Base-by-base conservation (phyloP, 768 basidiomycete species). In the Steccherinum ochraceum region DNA sequence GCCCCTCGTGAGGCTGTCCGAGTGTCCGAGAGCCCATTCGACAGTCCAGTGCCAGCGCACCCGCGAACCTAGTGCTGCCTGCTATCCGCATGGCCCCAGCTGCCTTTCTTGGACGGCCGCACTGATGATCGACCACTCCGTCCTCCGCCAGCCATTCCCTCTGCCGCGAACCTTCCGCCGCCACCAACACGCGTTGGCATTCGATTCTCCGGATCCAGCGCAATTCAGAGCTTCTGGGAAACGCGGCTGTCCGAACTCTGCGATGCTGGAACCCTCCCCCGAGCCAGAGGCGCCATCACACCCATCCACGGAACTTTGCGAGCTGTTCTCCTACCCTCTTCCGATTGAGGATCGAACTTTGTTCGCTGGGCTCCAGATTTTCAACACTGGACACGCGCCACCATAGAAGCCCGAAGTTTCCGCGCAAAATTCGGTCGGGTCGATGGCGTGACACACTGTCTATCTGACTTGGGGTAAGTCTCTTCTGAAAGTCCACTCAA, bases 321-420 rank as follows among this genome's bases (percentile, higher is more conserved):
- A 35, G 16, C 30, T 7, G 7, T 7, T 35, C 30, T 35, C 30
- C 30, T 35, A 35, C 7, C 16, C 30, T 7, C 30, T 16, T 35
- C 30, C 7, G 21, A 5, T 18, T 43, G 5, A 7, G 10, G n/a
- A 43, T 43, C 11, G 41, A 23, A 43, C 41, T 43, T 18, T 43
- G 41, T 35, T 35, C 30, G 7, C 16, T 35, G 30, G 7, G 7
- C 30, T 35, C 30, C 30, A 35, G 7, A 16, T 35, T 35, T 35
- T 35, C 30, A 35, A 7, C 41, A 10, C 7, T 43, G 41, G 41
- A 18, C 41, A 43, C 41, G 41, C 41, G 41, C 41, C 41, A 43
- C n/a, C 41, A 43, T 7, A 43, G 41, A 43, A 43, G 41, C 41
- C 41, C 41, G 41, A 43, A 23, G 41, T 43, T 43, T 43, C 41